Evolutionary conservation across 352 stramenopile genomes (phyloP), one percentile per base, ranked within the genome.

Genomic region (Pythium monospermum): DNA sequence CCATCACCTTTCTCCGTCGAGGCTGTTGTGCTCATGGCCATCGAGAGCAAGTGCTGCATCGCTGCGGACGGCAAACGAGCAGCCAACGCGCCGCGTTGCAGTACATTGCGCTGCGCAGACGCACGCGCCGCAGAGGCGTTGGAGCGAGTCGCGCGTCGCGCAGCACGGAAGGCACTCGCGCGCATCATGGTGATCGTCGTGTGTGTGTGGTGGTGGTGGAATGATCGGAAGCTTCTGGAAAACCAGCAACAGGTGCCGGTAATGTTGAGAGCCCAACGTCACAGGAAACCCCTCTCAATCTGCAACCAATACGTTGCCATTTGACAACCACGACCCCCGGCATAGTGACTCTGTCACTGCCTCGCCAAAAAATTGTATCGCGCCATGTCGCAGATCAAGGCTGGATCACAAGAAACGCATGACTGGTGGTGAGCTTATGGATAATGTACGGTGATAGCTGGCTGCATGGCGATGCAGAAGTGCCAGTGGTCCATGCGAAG

Each of bases 121-220:
- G 33, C 33, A 33, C 50, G 26, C 2, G 51, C 53, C 15, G 35
- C 23, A 22, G 41, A 7, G n/a, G 35, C n/a, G 46, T 21, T 28
- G 41, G 47, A 38, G 41, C 22, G 15, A 30, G 59, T 25, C 16
- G 59, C 64, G 42, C 61, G 66, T 49, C 68, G 68, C 58, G 58
- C 64, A 32, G 82, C 48, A 26, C 64, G 71, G 53, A 82, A 64
- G 36, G 66, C 64, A 28, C 66, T 52, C 11, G 76, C 59, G 53
- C 70, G 71, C 63, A 87, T 74, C 73, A 83, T 85, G 42, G 16
- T 52, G 25, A n/a, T 32, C 23, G 19, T 16, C 46, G 31, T n/a
- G 30, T 30, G 33, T 51, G 18, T 11, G 15, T 15, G 33, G n/a
- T 32, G 12, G 19, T 16, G 22, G 22, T 36, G n/a, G n/a, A n/a